Evolutionary conservation across 805 yeast genomes (phyloP).

Genomic region (Myxozyma nipponensis): DNA sequence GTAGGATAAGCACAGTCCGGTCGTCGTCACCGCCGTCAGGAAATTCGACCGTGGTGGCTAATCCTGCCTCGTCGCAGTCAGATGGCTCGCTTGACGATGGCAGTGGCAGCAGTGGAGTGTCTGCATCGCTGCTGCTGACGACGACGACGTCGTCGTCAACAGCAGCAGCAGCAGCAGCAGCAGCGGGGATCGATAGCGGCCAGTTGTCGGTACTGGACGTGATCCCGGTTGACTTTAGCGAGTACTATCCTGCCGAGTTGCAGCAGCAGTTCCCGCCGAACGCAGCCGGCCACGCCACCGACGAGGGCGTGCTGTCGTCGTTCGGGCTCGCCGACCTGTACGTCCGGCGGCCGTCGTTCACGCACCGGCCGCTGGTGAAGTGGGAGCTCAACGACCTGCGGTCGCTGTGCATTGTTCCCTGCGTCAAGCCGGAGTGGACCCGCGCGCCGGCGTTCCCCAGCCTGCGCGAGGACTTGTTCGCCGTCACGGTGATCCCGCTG

Average conservation of each 20-base stretch:
- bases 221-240: constrained; percentile 18
- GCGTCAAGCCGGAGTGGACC: constrained; percentile 54
- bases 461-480: constrained; percentile 40
- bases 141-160: background rate
- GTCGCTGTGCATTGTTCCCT: constrained; percentile 55
- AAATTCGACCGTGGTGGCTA: background rate
- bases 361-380: constrained; percentile 58
- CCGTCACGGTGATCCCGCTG: constrained; percentile 51
- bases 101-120: too few relatives aligned
- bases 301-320: constrained; percentile 6
- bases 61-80: background rate
- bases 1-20: too few relatives aligned
- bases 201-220: constrained; percentile 11
- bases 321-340: constrained; percentile 13
- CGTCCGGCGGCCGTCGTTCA: constrained; percentile 53
- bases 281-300: background rate
- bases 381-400: constrained; percentile 72
- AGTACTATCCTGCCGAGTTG: constrained; percentile 18
- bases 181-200: too few relatives aligned
- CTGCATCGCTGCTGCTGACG: background rate
- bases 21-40: background rate
- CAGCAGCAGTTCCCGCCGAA: constrained; percentile 15
- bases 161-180: too few relatives aligned
- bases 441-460: background rate
- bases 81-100: too few relatives aligned